Conservation (phyloP, 768 basidiomycete genomes). For the Suillus decipiens region DNA sequence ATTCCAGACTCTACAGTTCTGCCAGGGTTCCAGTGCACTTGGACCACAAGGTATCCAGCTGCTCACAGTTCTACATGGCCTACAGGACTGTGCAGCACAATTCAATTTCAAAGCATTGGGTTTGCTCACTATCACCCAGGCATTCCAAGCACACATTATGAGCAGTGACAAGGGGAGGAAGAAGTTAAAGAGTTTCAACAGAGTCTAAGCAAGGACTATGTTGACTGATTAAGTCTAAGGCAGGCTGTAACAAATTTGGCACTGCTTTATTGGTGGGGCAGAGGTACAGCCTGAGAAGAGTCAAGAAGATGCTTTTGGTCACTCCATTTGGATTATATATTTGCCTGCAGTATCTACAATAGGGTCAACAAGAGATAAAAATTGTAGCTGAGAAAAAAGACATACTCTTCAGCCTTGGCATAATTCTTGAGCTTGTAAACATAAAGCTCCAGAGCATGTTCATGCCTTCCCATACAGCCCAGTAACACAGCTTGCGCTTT, state of each 20-base stretch:
- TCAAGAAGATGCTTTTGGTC: conserved; percentile 73
- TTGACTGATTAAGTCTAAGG: conserved; percentile 82
- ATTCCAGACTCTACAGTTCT: background rate
- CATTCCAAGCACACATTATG: conserved; percentile 73
- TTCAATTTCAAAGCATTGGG: too few species aligned
- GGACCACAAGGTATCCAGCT: background rate
- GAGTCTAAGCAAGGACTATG: conserved; percentile 85
- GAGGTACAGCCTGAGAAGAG: conserved; percentile 86
- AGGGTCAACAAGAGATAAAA: conserved; percentile 4
- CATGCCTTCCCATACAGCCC: conserved; percentile 87
- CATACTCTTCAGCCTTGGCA: conserved; percentile 86
- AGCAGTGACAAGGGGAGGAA: conserved; percentile 89
- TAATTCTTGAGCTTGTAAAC: conserved; percentile 86
- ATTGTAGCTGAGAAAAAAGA: conserved; percentile 8
- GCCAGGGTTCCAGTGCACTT: background rate
- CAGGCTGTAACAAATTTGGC: conserved; percentile 70
- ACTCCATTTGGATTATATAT: conserved; percentile 62
- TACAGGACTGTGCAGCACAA: too few species aligned
- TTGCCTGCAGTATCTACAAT: conserved; percentile 82
- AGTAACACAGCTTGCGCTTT: conserved; percentile 92
- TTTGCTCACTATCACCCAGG: too few species aligned
- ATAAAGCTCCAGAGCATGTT: conserved; percentile 93
- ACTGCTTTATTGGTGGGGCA: conserved; percentile 58
- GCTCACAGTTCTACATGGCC: background rate
- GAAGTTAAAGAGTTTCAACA: conserved; percentile 76